Percentiles rank a stretch among this genome's conserved stretches.
Evolutionary conservation across 75 land plant species (phyloP).

Genomic region (Cryptomeria japonica): DNA sequence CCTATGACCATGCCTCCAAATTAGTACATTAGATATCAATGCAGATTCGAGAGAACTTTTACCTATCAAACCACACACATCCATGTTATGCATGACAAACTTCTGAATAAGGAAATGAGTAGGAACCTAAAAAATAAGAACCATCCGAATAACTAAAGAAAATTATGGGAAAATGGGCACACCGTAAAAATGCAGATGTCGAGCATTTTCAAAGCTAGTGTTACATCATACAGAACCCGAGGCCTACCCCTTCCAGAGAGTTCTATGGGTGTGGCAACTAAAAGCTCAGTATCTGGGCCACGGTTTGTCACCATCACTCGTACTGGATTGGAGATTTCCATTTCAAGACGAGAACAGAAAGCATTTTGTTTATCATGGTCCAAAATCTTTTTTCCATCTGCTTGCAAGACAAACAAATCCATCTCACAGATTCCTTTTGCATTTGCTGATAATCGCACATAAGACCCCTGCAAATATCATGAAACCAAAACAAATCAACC

Average conservation of each 20-base stretch:
- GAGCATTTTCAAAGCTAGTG: conserved; percentile 66
- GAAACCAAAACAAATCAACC: conserved; percentile 9
- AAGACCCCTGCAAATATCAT: conserved; percentile 55
- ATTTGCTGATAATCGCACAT: conserved; percentile 60
- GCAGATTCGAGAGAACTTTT: not conserved
- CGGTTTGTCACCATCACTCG: conserved; percentile 63
- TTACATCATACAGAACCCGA: conserved; percentile 84
- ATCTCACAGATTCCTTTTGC: conserved; percentile 66
- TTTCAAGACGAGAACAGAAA: conserved; percentile 49
- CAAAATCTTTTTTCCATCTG: conserved; percentile 71
- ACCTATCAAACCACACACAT: not conserved
- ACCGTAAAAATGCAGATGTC: conserved; percentile 88
- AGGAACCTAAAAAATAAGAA: not conserved
- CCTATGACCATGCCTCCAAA: conserved; percentile 79
- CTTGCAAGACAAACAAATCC: conserved; percentile 69
- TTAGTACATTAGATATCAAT: conserved; percentile 40
- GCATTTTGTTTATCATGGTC: conserved; percentile 54
- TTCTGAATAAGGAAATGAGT: not conserved
- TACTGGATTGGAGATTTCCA: conserved; percentile 75
- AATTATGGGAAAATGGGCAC: conserved; percentile 2
- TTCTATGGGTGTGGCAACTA: conserved; percentile 94
- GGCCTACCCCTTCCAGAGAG: conserved; percentile 81
- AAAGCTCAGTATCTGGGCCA: conserved; percentile 86
- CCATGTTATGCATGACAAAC: not conserved
- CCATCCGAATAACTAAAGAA: not conserved